phyloP scores from a whole-genome alignment of 1,139 yeast genomes.

The Wickerhamomyces sp. region DNA sequence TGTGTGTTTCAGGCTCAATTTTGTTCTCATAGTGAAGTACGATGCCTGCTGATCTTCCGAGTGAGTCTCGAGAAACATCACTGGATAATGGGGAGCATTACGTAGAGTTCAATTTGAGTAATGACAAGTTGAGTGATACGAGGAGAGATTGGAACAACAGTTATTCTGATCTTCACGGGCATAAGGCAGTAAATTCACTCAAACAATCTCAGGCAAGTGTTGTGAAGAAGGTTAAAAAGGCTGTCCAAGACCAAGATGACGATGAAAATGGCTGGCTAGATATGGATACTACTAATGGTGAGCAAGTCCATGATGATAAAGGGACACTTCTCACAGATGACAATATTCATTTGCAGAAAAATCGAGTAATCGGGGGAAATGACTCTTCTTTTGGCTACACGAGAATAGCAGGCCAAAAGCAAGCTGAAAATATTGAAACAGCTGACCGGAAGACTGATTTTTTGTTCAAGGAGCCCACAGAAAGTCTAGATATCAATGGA shows the following conservation, averaged over 20 bases:
- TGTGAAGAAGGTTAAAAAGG: not conserved
- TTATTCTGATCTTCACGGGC: no score
- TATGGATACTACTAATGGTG: constrained; percentile 58
- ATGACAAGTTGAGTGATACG: not conserved
- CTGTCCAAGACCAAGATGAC: constrained; percentile 1
- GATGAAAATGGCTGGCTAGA: constrained; percentile 45
- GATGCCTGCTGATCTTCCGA: not conserved
- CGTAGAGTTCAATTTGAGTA: constrained; percentile 22
- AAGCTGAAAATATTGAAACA: constrained; percentile 70
- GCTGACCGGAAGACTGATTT: constrained; percentile 83
- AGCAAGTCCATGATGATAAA: constrained; percentile 52
- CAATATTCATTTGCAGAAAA: constrained; percentile 8
- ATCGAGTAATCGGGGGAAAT: constrained; percentile 26
- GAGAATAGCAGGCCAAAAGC: constrained; percentile 82
- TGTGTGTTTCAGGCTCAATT: not conserved
- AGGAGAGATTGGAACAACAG: not conserved
- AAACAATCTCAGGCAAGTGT: no score
- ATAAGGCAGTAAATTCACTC: no score
- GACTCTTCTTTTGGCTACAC: constrained; percentile 64
- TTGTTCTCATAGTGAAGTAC: no score
- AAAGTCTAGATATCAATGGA: constrained; percentile 10
- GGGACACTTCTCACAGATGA: constrained; percentile 33
- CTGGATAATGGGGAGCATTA: constrained; percentile 3
- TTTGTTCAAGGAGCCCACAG: constrained; percentile 43
- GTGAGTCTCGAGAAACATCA: not conserved